These are phyloP conservation scores for Amphirosellinia nigrospora DNA, from an alignment of 495 filamentous ascomycete species.

Conservation along the genomic window DNA sequence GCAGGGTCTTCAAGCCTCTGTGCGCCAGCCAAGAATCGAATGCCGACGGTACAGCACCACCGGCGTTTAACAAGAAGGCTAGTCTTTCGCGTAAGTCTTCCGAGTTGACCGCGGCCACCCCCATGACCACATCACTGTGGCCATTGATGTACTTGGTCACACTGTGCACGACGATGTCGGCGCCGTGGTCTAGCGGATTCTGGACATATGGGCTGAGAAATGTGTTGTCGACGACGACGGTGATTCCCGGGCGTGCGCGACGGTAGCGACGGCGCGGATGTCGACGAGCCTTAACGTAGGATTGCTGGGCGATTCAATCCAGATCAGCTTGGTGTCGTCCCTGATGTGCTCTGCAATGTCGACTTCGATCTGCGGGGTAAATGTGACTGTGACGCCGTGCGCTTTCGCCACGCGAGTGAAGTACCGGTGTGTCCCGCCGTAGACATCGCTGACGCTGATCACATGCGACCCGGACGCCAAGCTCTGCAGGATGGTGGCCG, in stretches of 20 bases:
- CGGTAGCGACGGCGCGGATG: conserved; percentile 79
- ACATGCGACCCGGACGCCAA: conserved; percentile 92
- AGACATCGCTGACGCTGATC: conserved; percentile 94
- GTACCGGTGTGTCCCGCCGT: conserved; percentile 96
- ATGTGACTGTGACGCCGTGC: conserved; percentile 93
- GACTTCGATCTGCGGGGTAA: conserved; percentile 87
- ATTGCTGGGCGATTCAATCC: conserved; percentile 96
- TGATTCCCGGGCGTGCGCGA: conserved; percentile 88
- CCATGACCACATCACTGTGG: conserved; percentile 98
- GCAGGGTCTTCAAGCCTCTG: conserved; percentile 94
- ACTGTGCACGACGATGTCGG: conserved; percentile 97
- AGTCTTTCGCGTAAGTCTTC: conserved; percentile 76
- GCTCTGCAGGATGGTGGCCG: conserved; percentile 89
- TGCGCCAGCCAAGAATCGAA: conserved; percentile 99
- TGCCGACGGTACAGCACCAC: conserved; percentile 89
- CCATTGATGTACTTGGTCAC: conserved; percentile 99
- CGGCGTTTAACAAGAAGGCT: conserved; percentile 94
- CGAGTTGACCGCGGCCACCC: conserved; percentile 93
- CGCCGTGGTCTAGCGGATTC: conserved; percentile 92
- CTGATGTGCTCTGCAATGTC: conserved; percentile 84
- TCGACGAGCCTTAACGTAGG: conserved; percentile 91
- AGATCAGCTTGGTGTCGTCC: conserved; percentile 90
- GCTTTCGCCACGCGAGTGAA: conserved; percentile 97
- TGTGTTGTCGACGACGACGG: conserved; percentile 98
- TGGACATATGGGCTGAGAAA: conserved; percentile 96